phyloP scores from a whole-genome alignment of 129 eudicot genomes.

The Scalesia atractyloides region DNA sequence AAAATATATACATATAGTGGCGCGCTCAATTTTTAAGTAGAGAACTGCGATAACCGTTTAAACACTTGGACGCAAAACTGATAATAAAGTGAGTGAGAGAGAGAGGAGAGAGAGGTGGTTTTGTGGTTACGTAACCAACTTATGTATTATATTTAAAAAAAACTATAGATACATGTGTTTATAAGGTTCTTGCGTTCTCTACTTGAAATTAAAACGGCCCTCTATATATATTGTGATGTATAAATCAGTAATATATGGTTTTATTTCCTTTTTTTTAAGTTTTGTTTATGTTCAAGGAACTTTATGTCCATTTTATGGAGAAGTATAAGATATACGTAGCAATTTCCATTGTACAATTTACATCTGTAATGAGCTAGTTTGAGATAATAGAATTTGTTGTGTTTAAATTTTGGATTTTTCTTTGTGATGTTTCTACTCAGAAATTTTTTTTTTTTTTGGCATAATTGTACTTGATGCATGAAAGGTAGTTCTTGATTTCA shows the following conservation, averaged over 20 bases:
- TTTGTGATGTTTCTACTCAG: conserved; percentile 4
- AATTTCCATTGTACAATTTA: neutral
- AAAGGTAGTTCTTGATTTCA: conserved; percentile 14
- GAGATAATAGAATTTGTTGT: neutral
- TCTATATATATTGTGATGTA: conserved; percentile 8
- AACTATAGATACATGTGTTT: neutral
- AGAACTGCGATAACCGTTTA: neutral
- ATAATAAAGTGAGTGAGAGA: neutral
- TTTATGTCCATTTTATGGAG: conserved; percentile 21
- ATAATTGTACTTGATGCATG: conserved; percentile 11
- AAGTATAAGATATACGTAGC: conserved; percentile 7
- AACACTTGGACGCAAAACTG: neutral
- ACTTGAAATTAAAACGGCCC: neutral
- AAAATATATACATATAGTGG: neutral
- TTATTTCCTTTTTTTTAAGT: conserved; percentile 13
- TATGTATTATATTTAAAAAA: neutral
- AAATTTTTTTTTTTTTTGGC: too few species aligned
- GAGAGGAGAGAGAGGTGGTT: neutral
- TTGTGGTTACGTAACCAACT: neutral
- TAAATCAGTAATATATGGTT: conserved; percentile 19
- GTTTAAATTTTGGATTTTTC: neutral
- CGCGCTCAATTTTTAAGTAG: neutral
- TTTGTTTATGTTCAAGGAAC: neutral
- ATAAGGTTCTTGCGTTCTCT: neutral
- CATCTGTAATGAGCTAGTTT: conserved; percentile 13